Base-by-base conservation (phyloP, 768 basidiomycete species). In the Phlebiopsis gigantea region DNA sequence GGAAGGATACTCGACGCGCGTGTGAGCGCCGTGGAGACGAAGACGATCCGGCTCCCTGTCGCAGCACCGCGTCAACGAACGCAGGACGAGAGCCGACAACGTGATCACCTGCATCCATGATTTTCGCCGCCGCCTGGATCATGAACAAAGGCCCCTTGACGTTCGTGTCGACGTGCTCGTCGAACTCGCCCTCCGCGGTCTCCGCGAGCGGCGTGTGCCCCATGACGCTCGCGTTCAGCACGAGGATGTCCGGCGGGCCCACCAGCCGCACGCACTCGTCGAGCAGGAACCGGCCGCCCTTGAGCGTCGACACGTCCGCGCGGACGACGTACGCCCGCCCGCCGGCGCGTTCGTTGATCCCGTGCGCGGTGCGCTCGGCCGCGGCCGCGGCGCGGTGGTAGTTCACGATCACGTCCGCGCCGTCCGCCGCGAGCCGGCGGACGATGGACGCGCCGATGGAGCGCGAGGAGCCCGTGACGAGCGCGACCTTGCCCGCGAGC, bases 81-180 rank as follows among this genome's bases (percentile, higher is more conserved):
- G 50, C n/a, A n/a, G 51, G 4, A 30, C 17, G 15, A 6, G 49
- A 5, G 26, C 43, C 29, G 41, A 45, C 31, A 12, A 19, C 6
- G 14, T 39, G 66, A 76, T 53, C 64, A 81, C 81, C 78, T 26
- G 71, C 53, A 12, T 72, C 72, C 50, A 83, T 65, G 42, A 75
- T 63, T 19, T 73, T 65, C 4, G 74, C 75, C 1, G 75, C 81
- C 5, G 72, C 70, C 61, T 84, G 76, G 2, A 73, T 74, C 47
- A 82, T 67, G 69, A 84, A 85, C 15, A 85, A 59, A 1, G 83
- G 81, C 0, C 77, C 81, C 63, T 84, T 83, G 53, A 84, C 81
- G 57, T 85, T 85, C 45, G 74, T 74, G 53, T 78, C 69, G 59
- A 82, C 75, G 60, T 81, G 78, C 19, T 64, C 63, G 52, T 84